Evolutionary conservation across 345 rosid species (phyloP).

Genomic region (Geranium brycei): DNA sequence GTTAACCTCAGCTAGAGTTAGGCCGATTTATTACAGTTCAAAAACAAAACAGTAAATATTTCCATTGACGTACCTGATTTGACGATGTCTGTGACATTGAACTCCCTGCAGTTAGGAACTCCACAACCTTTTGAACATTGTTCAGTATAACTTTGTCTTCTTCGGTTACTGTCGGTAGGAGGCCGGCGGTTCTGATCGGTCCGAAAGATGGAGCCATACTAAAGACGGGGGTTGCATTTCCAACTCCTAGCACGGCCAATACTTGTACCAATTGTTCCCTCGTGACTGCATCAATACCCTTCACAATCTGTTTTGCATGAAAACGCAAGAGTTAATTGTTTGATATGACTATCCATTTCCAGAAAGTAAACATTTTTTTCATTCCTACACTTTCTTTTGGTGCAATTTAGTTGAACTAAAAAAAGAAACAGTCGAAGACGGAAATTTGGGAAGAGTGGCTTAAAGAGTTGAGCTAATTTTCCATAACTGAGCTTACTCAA

Average conservation of each 20-base stretch:
- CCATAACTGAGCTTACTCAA: no score
- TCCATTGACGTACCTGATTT: slow-evolving; percentile 35
- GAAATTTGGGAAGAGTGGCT: background rate
- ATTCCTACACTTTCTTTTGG: no score
- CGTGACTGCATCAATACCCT: slow-evolving; percentile 84
- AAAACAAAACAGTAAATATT: background rate
- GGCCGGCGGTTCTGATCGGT: slow-evolving; percentile 57
- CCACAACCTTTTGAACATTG: slow-evolving; percentile 65
- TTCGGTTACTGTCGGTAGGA: slow-evolving; percentile 68
- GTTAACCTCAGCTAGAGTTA: no score
- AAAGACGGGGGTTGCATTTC: slow-evolving; percentile 55
- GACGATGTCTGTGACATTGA: slow-evolving; percentile 34
- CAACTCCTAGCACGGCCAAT: slow-evolving; percentile 51
- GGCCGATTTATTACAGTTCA: background rate
- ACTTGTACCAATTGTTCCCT: slow-evolving; percentile 79
- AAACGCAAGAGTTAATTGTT: slow-evolving; percentile 1
- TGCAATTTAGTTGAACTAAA: background rate
- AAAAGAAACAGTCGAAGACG: background rate
- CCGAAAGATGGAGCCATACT: slow-evolving; percentile 74
- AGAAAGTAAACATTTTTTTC: no score
- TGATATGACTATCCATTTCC: no score
- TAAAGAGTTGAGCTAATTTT: no score
- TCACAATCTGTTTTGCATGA: slow-evolving; percentile 52
- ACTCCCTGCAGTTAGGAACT: slow-evolving; percentile 69
- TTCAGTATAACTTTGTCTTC: slow-evolving; percentile 64